phyloP scores from a whole-genome alignment of 495 filamentous ascomycete genomes.

The Hypoxylon cercidicola region DNA sequence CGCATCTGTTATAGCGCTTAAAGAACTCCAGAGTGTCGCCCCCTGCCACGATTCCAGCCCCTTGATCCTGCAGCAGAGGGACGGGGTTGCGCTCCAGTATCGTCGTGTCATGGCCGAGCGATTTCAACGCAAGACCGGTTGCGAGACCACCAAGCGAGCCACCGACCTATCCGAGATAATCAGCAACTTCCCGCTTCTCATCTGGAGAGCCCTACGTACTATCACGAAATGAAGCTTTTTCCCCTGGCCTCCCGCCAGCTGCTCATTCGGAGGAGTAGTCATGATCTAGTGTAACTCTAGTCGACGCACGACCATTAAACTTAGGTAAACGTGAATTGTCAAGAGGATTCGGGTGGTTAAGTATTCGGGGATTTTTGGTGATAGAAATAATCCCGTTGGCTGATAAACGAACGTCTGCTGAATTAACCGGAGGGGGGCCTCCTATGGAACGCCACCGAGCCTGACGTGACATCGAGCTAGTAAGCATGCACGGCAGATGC shows the following conservation, averaged over 20 bases:
- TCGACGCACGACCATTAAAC: not conserved
- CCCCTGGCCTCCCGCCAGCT: slow-evolving; percentile 9
- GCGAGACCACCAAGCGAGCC: slow-evolving; percentile 61
- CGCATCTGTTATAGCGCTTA: slow-evolving; percentile 50
- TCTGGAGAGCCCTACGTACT: slow-evolving; percentile 24
- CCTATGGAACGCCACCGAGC: slow-evolving; percentile 14
- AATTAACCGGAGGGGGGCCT: slow-evolving; percentile 38
- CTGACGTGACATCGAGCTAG: slow-evolving; percentile 29
- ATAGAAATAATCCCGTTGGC: slow-evolving; percentile 22
- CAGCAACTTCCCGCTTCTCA: not conserved
- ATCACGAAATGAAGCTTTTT: slow-evolving; percentile 49
- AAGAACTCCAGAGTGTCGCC: slow-evolving; percentile 50
- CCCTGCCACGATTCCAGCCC: slow-evolving; percentile 65
- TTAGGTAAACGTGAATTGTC: not conserved
- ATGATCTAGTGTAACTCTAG: slow-evolving; percentile 4
- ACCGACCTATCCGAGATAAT: slow-evolving; percentile 49
- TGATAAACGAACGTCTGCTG: slow-evolving; percentile 25
- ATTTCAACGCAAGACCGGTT: slow-evolving; percentile 59
- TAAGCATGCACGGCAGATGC: slow-evolving; percentile 27
- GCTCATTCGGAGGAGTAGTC: slow-evolving; percentile 23
- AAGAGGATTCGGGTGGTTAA: not conserved
- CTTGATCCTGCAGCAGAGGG: slow-evolving; percentile 62
- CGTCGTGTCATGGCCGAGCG: slow-evolving; percentile 59
- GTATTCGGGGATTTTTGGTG: slow-evolving; percentile 11
- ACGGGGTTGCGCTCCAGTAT: slow-evolving; percentile 64